Evolutionary conservation across 2,329 filamentous ascomycete species (phyloP), one percentile per base, ranked within the genome.

Genomic region (Calonectria fujianensis): DNA sequence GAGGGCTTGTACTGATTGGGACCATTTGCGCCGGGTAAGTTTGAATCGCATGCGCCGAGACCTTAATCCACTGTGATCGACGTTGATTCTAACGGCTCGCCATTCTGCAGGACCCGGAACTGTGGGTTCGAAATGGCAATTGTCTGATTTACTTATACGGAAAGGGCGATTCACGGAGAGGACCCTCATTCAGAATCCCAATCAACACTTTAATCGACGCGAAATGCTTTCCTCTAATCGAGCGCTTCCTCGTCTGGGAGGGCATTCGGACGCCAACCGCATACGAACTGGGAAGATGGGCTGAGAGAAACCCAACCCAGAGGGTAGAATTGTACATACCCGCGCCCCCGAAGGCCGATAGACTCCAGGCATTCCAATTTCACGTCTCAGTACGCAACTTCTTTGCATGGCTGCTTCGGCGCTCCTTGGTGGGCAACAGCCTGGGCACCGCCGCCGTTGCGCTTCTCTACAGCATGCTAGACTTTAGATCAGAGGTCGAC

Each of bases 321-420:
- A 84, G 77, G 37, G 82, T 91, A 70, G 92, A 95, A 66, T 86
- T 96, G 1, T 95, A 92, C 81, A 91, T 96, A n/a, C 91, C 94
- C 2, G 87, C 93, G 1, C 93, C 94, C 0, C 81, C 88, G 1
- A 84, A 86, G 41, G 84, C 87, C 6, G 88, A 90, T 63, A 88
- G 89, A 76, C 86, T 89, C 5, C 88, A 92, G 74, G 86, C 90
- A 0, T 91, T 92, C 77, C 83, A 87, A 48, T 93, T 93, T 82
- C 93, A 95, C 79, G 82, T 95, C 7, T 91, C 92, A 1, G 94
- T 91, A 4, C 90, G 94, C 18, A 96, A 96, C 80, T 91, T 95
- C 78, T 93, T 96, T 73, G 94, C 94, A 4, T 96, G 93, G 87
- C 83, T 94, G 1, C 89, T 91, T 72, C 87, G 90, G 4, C 90